phyloP scores from a whole-genome alignment of 352 stramenopile species.

The Phytopythium vexans region DNA sequence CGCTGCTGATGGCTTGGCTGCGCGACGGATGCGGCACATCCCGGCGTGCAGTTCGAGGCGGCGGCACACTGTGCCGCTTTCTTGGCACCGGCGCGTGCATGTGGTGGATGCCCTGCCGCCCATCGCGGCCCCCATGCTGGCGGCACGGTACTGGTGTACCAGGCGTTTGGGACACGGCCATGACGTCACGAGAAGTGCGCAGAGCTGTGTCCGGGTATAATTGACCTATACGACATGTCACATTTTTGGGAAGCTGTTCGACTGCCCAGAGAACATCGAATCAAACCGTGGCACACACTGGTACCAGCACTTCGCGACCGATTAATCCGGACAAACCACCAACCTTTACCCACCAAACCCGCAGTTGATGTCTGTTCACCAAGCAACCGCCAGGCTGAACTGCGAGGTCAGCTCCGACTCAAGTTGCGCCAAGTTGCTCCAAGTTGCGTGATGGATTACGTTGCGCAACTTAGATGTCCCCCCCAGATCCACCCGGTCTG shows the following conservation, averaged over 20 bases:
- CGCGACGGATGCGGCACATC: too few relatives aligned
- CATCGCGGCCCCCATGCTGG: too few relatives aligned
- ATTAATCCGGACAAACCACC: neutral
- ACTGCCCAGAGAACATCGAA: too few relatives aligned
- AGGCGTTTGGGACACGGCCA: conserved; percentile 5
- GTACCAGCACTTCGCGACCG: neutral
- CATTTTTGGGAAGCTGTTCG: neutral
- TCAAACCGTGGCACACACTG: neutral
- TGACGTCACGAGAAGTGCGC: conserved; percentile 17
- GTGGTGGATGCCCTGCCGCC: too few relatives aligned
- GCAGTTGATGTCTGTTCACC: too few relatives aligned
- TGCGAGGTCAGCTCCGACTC: too few relatives aligned
- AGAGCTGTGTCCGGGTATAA: conserved; percentile 1
- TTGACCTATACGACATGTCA: neutral
- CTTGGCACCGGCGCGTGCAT: too few relatives aligned
- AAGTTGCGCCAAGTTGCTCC: neutral
- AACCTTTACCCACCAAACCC: conserved; percentile 3
- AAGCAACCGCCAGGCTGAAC: too few relatives aligned
- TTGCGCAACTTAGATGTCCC: conserved; percentile 2
- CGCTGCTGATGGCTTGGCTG: too few relatives aligned
- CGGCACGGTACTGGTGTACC: too few relatives aligned
- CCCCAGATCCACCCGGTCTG: neutral
- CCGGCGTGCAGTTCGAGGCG: too few relatives aligned
- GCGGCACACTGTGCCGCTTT: too few relatives aligned
- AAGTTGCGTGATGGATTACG: neutral